These are phyloP conservation scores for Pseudocercospora fijiensis DNA, from an alignment of 2,329 filamentous ascomycete species.

Conservation along the genomic window DNA sequence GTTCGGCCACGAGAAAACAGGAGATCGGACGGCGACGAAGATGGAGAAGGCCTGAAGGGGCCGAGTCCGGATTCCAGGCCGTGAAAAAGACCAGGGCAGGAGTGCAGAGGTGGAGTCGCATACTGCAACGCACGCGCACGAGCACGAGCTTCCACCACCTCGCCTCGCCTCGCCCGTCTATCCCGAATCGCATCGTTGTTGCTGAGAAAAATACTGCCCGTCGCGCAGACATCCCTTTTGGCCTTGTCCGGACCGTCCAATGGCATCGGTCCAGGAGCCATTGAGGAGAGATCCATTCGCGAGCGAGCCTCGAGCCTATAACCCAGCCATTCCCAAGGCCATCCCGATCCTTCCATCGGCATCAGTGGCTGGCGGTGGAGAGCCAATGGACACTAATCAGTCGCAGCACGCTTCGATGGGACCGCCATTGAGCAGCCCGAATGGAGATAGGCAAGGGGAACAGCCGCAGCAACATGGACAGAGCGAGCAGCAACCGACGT, in stretches of 20 bases:
- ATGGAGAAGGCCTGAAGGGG: constrained; percentile 2
- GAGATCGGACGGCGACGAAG: background rate
- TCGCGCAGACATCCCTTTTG: background rate
- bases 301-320: constrained; percentile 28
- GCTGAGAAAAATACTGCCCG: background rate
- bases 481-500: constrained; percentile 19
- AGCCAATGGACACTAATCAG: constrained; percentile 36
- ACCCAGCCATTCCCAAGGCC: constrained; percentile 27
- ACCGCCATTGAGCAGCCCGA: constrained; percentile 34
- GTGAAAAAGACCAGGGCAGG: background rate
- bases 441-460: constrained; percentile 30
- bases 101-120: background rate
- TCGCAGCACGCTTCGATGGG: constrained; percentile 30
- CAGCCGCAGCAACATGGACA: constrained; percentile 25
- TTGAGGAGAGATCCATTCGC: constrained; percentile 39
- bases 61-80: constrained; percentile 1
- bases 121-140: background rate
- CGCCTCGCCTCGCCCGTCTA: background rate
- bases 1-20: background rate
- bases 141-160: background rate
- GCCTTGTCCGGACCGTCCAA: constrained; percentile 22
- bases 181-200: background rate
- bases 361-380: constrained; percentile 23
- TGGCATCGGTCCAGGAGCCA: constrained; percentile 48
- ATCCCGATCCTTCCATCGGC: constrained; percentile 36